phyloP scores from a whole-genome alignment of 2,329 filamentous ascomycete species.

The Fusarium sarcochroum region DNA sequence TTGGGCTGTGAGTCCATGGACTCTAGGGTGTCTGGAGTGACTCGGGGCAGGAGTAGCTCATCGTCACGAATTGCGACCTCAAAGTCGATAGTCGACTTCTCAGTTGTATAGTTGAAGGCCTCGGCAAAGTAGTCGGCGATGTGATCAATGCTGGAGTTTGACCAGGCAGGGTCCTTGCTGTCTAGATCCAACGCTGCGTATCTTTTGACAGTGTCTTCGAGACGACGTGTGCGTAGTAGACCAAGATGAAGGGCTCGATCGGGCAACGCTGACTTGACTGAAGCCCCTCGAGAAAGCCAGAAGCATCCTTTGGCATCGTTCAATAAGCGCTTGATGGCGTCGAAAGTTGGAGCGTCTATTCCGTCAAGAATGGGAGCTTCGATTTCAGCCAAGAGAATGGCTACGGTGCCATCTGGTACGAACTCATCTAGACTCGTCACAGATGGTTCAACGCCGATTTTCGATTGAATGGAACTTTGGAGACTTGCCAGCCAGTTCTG shows the following conservation, averaged over 20 bases:
- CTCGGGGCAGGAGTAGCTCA: not conserved
- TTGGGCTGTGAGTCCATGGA: not conserved
- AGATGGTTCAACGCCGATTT: not conserved
- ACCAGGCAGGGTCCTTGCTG: not conserved
- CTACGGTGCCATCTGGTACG: not conserved
- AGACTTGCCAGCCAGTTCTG: not conserved
- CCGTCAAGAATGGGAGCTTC: not conserved
- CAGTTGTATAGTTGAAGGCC: not conserved
- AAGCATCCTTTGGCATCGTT: not conserved
- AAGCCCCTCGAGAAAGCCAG: not conserved
- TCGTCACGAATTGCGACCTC: not conserved
- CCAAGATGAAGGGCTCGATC: slow-evolving; percentile 7
- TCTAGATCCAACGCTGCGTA: slow-evolving; percentile 6
- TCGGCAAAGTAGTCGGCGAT: not conserved
- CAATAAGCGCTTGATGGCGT: not conserved
- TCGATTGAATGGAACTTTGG: not conserved
- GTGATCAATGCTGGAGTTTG: not conserved
- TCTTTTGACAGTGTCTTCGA: not conserved
- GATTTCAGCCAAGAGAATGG: not conserved
- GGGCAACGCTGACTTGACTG: not conserved
- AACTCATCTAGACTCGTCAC: not conserved
- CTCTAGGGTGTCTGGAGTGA: not conserved
- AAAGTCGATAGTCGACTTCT: not conserved
- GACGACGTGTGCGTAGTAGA: not conserved
- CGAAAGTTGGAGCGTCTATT: not conserved